Percentiles rank a stretch among this genome's conserved stretches.
phyloP scores from a whole-genome alignment of 495 filamentous ascomycete genomes.

The Tricharina praecox region DNA sequence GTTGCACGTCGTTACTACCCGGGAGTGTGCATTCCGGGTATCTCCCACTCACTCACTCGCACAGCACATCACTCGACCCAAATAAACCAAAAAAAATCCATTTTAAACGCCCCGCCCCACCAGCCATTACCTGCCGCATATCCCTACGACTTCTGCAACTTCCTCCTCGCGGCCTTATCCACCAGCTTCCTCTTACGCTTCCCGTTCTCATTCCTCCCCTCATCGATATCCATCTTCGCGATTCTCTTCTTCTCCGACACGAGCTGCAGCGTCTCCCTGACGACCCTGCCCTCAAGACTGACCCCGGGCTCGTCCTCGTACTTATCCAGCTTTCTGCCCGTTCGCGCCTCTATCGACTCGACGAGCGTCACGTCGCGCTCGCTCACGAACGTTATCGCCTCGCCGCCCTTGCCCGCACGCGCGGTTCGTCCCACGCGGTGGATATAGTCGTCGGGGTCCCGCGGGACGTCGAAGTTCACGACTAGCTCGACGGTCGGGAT shows the following conservation, averaged over 20 bases:
- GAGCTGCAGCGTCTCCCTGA: conserved; percentile 65
- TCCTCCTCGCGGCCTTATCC: conserved; percentile 28
- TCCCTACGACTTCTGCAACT: background rate
- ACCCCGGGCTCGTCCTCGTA: conserved; percentile 71
- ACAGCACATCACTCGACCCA: background rate
- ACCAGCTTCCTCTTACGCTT: conserved; percentile 49
- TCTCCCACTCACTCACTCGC: background rate
- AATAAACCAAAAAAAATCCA: background rate
- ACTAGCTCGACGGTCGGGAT: conserved; percentile 84
- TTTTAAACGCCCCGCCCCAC: background rate
- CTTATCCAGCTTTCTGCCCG: conserved; percentile 61
- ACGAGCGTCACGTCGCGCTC: conserved; percentile 81
- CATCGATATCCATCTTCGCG: conserved; percentile 75
- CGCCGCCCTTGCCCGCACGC: conserved; percentile 66
- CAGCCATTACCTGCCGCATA: background rate
- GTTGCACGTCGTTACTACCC: too few species aligned
- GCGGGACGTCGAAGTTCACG: conserved; percentile 86
- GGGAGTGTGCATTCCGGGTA: too few species aligned
- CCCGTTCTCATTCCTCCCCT: conserved; percentile 68
- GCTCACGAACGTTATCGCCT: conserved; percentile 74
- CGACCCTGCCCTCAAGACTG: conserved; percentile 70
- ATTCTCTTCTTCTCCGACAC: conserved; percentile 86
- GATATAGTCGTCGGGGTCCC: conserved; percentile 93
- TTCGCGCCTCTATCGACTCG: conserved; percentile 68
- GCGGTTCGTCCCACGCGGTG: conserved; percentile 92